A percentile compares a stretch with the other conserved stretches of the same genome.
Evolutionary conservation across 1,284 basidiomycete species (phyloP).

Genomic region (Bothia castanella): DNA sequence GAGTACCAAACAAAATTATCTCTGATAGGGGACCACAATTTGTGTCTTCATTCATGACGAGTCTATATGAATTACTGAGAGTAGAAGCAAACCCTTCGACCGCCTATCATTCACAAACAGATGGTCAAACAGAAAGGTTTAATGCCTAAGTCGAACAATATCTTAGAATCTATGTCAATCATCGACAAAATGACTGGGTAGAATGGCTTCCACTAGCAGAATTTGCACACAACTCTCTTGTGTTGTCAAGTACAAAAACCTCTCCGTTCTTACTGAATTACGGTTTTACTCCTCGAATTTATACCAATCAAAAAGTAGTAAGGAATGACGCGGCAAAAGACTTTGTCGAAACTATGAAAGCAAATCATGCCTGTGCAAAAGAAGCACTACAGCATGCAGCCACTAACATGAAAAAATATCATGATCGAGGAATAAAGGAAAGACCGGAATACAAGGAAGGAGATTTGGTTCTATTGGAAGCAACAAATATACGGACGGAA

Average conservation of each 20-base stretch:
- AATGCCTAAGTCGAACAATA: conserved; percentile 40
- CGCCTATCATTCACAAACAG: conserved; percentile 37
- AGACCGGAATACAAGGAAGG: too few species aligned
- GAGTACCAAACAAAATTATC: neutral
- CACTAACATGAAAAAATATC: too few species aligned
- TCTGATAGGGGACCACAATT: conserved; percentile 34
- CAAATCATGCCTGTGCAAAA: neutral
- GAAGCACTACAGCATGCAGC: too few species aligned
- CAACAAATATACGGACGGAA: neutral
- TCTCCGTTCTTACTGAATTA: neutral
- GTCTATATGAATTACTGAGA: conserved; percentile 24
- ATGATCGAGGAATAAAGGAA: too few species aligned
- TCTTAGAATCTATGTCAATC: conserved; percentile 24
- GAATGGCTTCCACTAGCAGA: conserved; percentile 31
- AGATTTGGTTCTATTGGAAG: neutral
- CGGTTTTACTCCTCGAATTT: neutral
- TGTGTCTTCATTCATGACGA: conserved; percentile 29
- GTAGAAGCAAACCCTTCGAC: conserved; percentile 30
- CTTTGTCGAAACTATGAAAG: too few species aligned
- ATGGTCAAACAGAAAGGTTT: conserved; percentile 32
- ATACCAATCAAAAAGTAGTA: neutral
- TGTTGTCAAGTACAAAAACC: neutral
- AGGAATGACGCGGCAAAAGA: too few species aligned
- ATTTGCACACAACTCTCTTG: conserved; percentile 24
- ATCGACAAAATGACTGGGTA: conserved; percentile 39